phyloP scores from a whole-genome alignment of 768 basidiomycete species.

The Dioszegia hungarica region DNA sequence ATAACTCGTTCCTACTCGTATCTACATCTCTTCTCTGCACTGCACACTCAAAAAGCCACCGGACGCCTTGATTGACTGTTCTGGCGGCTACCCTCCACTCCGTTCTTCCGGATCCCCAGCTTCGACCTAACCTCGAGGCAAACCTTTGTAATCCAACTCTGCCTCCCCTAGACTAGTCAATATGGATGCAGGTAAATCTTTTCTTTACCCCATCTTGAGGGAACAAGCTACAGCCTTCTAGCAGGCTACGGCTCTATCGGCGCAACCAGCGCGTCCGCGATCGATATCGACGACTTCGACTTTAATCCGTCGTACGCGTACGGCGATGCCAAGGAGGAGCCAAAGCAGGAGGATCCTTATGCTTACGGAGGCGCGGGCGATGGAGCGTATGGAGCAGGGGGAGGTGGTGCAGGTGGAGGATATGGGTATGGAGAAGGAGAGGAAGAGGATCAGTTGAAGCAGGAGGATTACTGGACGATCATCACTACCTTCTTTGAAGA shows the following conservation, averaged over 20 bases:
- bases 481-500: conserved; percentile 95
- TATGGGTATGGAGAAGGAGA: conserved; percentile 12
- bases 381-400: too few species aligned
- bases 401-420: too few species aligned
- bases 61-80: conserved; percentile 12
- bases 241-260: conserved; percentile 3
- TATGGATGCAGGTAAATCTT: conserved; percentile 41
- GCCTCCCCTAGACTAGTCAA: too few species aligned
- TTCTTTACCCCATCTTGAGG: not conserved
- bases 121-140: too few species aligned
- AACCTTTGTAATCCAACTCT: too few species aligned
- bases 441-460: conserved; percentile 25
- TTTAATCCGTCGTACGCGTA: conserved; percentile 17
- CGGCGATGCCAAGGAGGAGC: conserved; percentile 7
- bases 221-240: conserved; percentile 18
- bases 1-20: too few species aligned
- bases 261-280: not conserved
- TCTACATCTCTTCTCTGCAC: too few species aligned
- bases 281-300: conserved; percentile 18
- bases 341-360: conserved; percentile 5
- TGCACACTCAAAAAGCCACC: too few species aligned
- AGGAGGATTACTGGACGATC: conserved; percentile 55
- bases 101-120: not conserved
- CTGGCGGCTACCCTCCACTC: not conserved
- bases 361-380: conserved; percentile 7